Evolutionary conservation across 331 rosid genomes (phyloP).

Genomic region (Saraca asoca): DNA sequence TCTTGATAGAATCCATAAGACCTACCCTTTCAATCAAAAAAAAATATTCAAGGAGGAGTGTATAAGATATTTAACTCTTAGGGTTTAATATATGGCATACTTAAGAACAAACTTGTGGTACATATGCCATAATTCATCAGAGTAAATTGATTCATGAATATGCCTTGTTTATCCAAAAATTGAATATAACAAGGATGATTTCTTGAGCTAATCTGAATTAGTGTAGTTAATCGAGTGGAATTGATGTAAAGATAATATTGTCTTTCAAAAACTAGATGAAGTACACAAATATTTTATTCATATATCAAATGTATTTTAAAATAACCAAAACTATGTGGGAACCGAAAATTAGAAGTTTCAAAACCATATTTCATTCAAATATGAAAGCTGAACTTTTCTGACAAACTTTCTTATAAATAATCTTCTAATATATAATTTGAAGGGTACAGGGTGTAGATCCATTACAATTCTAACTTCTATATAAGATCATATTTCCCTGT

Average conservation of each 20-base stretch:
- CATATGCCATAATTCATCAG: constrained; percentile 73
- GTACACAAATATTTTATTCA: constrained; percentile 19
- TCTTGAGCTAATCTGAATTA: constrained; percentile 91
- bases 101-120: constrained; percentile 76
- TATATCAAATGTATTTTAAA: constrained; percentile 13
- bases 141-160: constrained; percentile 60
- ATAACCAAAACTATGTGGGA: not conserved
- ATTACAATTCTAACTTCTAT: constrained; percentile 12
- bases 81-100: constrained; percentile 23
- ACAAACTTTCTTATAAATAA: not conserved
- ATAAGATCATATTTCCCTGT: constrained; percentile 15
- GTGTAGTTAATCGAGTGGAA: constrained; percentile 37
- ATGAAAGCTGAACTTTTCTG: not conserved
- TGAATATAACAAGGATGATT: constrained; percentile 80
- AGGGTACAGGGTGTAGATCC: constrained; percentile 23
- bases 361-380: not conserved
- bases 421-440: not conserved
- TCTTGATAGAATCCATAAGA: constrained; percentile 99
- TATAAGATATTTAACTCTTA: constrained; percentile 32
- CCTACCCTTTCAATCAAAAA: constrained; percentile 52
- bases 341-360: not conserved
- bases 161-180: constrained; percentile 75
- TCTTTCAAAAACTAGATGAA: constrained; percentile 18
- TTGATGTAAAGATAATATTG: not conserved
- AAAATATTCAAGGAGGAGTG: not conserved